Conservation (phyloP, 768 basidiomycete genomes). For the Exidia glandulosa region DNA sequence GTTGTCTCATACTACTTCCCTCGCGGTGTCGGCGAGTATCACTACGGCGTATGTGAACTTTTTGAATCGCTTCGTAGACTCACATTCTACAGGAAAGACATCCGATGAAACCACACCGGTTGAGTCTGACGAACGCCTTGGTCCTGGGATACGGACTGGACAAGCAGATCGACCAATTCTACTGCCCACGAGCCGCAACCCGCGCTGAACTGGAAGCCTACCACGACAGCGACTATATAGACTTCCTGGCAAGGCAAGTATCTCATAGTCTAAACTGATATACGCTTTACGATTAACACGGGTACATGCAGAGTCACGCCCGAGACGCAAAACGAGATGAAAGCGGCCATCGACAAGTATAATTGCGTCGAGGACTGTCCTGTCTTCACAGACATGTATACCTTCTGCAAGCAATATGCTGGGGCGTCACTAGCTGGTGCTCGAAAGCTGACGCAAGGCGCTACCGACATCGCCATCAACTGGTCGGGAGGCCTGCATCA, state of each 20-base stretch:
- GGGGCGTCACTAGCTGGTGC: conserved; percentile 89
- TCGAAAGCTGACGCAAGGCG: conserved; percentile 69
- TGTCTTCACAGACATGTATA: conserved; percentile 88
- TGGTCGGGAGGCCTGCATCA: conserved; percentile 99
- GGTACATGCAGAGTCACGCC: conserved; percentile 63
- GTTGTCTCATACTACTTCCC: conserved; percentile 96
- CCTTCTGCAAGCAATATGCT: conserved; percentile 89
- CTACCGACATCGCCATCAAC: conserved; percentile 94
- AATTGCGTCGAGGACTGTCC: conserved; percentile 98
- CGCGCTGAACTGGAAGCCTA: conserved; percentile 82
- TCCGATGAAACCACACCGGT: conserved; percentile 95
- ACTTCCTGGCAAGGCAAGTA: conserved; percentile 80
- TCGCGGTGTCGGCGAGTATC: conserved; percentile 85
- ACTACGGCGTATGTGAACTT: conserved; percentile 65
- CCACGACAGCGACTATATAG: conserved; percentile 91
- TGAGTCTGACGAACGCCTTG: conserved; percentile 92
- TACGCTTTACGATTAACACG: background rate
- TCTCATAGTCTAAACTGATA: background rate
- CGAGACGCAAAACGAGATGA: conserved; percentile 57
- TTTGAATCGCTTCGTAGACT: background rate
- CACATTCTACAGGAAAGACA: conserved; percentile 66
- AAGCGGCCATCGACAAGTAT: conserved; percentile 69
- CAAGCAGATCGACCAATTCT: conserved; percentile 87
- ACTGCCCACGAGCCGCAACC: conserved; percentile 80
- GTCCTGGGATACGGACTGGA: conserved; percentile 95